These are phyloP conservation scores for Phyllosticta citriasiana DNA, from an alignment of 2,329 filamentous ascomycete genomes.

Conservation along the genomic window DNA sequence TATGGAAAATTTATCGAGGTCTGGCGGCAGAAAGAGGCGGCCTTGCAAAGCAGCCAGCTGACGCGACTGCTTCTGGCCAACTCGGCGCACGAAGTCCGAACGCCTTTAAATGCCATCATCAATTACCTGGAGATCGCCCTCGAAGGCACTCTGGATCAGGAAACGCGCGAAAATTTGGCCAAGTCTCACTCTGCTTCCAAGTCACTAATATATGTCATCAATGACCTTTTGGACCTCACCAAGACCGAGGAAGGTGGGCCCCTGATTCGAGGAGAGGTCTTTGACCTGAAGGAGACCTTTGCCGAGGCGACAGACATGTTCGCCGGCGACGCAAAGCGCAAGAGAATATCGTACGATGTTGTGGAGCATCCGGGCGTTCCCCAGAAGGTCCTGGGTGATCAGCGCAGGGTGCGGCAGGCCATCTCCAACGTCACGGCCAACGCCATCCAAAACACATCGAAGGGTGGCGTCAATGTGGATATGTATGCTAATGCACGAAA, in stretches of 20 bases:
- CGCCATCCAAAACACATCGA: slow-evolving; percentile 65
- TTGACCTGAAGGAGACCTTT: slow-evolving; percentile 62
- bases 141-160: slow-evolving; percentile 67
- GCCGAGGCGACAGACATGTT: slow-evolving; percentile 71
- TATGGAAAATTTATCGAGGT: slow-evolving; percentile 89
- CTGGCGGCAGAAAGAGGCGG: slow-evolving; percentile 82
- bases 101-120: slow-evolving; percentile 85
- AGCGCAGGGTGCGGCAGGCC: slow-evolving; percentile 68
- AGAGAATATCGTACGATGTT: slow-evolving; percentile 61
- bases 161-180: slow-evolving; percentile 74
- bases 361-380: slow-evolving; percentile 60
- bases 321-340: slow-evolving; percentile 61
- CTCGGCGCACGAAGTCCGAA: slow-evolving; percentile 84
- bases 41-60: slow-evolving; percentile 70
- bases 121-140: slow-evolving; percentile 89
- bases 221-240: slow-evolving; percentile 79
- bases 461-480: slow-evolving; percentile 61
- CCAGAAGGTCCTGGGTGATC: slow-evolving; percentile 63
- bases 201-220: slow-evolving; percentile 87
- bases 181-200: slow-evolving; percentile 87
- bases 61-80: slow-evolving; percentile 73
- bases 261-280: slow-evolving; percentile 69
- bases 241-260: slow-evolving; percentile 76
- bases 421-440: slow-evolving; percentile 79
- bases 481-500: slow-evolving; percentile 21